Percentiles rank a stretch among this genome's conserved stretches.
phyloP scores from a whole-genome alignment of 345 rosid genomes.

The Euclidium syriacum region DNA sequence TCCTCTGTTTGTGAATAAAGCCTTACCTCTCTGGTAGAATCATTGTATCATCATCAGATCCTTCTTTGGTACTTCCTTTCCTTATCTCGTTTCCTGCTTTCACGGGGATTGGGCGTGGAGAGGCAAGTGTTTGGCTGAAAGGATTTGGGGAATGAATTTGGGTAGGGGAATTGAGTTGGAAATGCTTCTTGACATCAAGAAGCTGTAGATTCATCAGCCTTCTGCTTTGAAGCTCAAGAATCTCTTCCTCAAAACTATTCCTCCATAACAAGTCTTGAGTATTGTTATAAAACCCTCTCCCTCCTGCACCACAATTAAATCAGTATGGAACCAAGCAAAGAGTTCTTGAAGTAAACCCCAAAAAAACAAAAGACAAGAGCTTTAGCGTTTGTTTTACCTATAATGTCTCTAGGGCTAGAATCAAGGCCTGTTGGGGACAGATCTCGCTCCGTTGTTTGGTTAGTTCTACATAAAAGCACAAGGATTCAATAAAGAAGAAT shows the following conservation, averaged over 20 bases:
- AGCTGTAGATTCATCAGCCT: constrained; percentile 78
- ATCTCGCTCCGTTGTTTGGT: constrained; percentile 24
- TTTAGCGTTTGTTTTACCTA: constrained; percentile 31
- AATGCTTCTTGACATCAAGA: constrained; percentile 72
- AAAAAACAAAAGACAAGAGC: constrained; percentile 25
- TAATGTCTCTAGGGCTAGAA: constrained; percentile 54
- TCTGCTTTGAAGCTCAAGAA: constrained; percentile 73
- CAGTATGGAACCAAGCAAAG: neutral
- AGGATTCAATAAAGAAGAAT: constrained; percentile 2
- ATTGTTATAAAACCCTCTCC: constrained; percentile 49
- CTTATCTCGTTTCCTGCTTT: constrained; percentile 19
- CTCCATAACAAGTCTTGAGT: constrained; percentile 58
- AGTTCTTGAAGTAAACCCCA: neutral
- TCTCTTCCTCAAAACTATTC: constrained; percentile 51
- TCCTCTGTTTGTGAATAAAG: neutral
- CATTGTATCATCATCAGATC: constrained; percentile 31
- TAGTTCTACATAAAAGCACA: constrained; percentile 19
- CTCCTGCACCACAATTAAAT: constrained; percentile 38
- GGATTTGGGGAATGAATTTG: constrained; percentile 35
- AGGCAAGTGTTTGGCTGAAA: constrained; percentile 47
- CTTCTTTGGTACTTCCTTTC: constrained; percentile 31
- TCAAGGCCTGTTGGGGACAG: constrained; percentile 71
- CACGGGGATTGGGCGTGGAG: constrained; percentile 39
- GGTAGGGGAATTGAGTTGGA: constrained; percentile 54
- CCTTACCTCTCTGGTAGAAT: constrained; percentile 33